Evolutionary conservation across 768 basidiomycete genomes (phyloP), one percentile per base, ranked within the genome.

Genomic region (Dioszegia hungarica): DNA sequence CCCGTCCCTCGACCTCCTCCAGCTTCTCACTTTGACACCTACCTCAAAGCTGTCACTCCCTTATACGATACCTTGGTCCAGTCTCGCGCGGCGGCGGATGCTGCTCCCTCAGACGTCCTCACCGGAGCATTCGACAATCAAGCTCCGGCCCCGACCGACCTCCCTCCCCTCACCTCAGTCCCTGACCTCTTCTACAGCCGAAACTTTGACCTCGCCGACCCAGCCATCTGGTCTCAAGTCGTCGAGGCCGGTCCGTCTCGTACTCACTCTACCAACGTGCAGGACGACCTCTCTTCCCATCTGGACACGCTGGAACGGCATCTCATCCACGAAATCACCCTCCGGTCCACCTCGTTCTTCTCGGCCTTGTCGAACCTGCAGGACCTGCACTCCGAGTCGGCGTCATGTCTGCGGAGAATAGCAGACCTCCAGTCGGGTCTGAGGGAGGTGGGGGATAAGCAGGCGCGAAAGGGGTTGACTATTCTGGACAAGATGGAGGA

Each of bases 251-350:
- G 53, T 4, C 24, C 51, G n/a, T 53, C 77, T 19, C 31, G 44
- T n/a, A n/a, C 55, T 8, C 54, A 54, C 10, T 19, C 49, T 10
- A 46, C 24, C 9, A 22, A 54, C 49, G 85, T 93, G 3, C 85
- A 94, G 10, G 93, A 97, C 72, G 87, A 85, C 66, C 84, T 97
- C 61, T 92, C 91, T 10, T 86, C 90, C 54, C 87, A 94, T 68
- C 86, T 93, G 1, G 95, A 97, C 73, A 87, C 87, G 0, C 83
- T 98, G 60, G 95, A 99, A 72, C 85, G 90, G 58, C 94, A 99
- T 75, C 87, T 99, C 54, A 84, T 93, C 3, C 85, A 85, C 59
- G 95, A 98, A 76, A 93, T 99, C 41, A 87, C 88, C 9, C 79
- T 87, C 10, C 87, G 94, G 14, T 90, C 92, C 0, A 83, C 89